These are phyloP conservation scores for Gossypium ekmanianum DNA, from an alignment of 345 rosid species.

Conservation along the genomic window DNA sequence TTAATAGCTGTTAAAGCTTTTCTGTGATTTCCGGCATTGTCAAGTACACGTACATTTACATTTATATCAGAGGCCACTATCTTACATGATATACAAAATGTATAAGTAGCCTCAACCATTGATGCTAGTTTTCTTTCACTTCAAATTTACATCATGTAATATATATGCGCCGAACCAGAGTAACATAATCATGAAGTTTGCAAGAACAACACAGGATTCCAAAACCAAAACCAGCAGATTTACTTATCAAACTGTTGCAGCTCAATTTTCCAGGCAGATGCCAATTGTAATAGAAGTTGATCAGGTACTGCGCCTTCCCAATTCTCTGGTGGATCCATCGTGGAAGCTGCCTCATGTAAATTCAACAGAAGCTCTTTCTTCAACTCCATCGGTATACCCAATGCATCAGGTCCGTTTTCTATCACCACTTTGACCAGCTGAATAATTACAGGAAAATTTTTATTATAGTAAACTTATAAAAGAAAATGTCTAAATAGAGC, in stretches of 20 bases:
- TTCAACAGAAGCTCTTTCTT: conserved; percentile 78
- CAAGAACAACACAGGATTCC: conserved; percentile 3
- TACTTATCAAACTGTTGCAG: conserved; percentile 69
- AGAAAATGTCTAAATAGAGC: conserved; percentile 1
- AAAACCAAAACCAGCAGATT: neutral
- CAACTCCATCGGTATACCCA: conserved; percentile 73
- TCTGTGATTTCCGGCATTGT: neutral
- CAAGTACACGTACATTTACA: neutral
- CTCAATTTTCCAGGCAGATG: conserved; percentile 88
- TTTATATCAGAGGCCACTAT: neutral
- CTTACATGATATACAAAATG: neutral
- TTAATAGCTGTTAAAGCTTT: neutral
- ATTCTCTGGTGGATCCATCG: conserved; percentile 79
- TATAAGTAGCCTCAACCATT: neutral
- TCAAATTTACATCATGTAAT: neutral
- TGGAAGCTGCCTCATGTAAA: conserved; percentile 68
- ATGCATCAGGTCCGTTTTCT: conserved; percentile 69
- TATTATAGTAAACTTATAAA: neutral
- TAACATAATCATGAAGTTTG: conserved; percentile 1
- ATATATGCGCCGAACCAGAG: neutral
- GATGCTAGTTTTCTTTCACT: neutral
- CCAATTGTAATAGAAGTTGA: conserved; percentile 80
- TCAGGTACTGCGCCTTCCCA: conserved; percentile 92
- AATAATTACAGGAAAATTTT: neutral
- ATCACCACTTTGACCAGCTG: conserved; percentile 72